Evolutionary conservation across 2,329 filamentous ascomycete genomes (phyloP), one percentile per base, ranked within the genome.

Genomic region (Colletotrichum tropicicola): DNA sequence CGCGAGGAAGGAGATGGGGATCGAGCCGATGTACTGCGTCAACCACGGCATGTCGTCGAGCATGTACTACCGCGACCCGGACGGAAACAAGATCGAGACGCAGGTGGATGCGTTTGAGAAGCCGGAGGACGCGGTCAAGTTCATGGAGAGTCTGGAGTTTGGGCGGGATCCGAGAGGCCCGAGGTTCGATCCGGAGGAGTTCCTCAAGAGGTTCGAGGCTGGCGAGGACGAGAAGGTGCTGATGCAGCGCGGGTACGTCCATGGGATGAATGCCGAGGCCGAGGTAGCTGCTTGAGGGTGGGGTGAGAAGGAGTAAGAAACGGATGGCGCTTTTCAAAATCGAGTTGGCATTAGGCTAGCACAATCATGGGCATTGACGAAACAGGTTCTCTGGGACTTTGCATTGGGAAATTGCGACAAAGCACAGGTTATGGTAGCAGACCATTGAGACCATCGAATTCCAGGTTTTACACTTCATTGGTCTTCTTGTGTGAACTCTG

Each of bases 61-160:
- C 68, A 78, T 85, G 39, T 85, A 85, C 70, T 85, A 85, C 68
- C 61, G 66, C 7, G 83, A 85, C 69, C 82, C 82, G 5, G 82
- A 85, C 68, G 80, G 81, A 12, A 85, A 84, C 70, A 66, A 73
- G 68, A 55, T 85, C 28, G 83, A 85, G 72, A 78, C 75, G 4
- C 81, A 84, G 68, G 78, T 82, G 3, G 79, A 83, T 59, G 80
- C 79, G 51, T 81, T 82, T 54, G 74, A 76, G 5, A 75, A 71
- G 0, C 60, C 60, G 1, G 74, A 75, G 23, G 81, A 81, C 32
- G 77, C 79, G 0, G 76, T 67, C 1, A 71, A 63, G 9, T 84
- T 75, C 66, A 82, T 86, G 80, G 48, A 13, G 21, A 60, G 69
- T 0, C 52, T 72, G 1, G 70, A 70, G 9, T 82, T 82, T 59